Evolutionary conservation across 768 basidiomycete species (phyloP), one percentile per base, ranked within the genome.

Genomic region (Rhizopogon vesiculosus): DNA sequence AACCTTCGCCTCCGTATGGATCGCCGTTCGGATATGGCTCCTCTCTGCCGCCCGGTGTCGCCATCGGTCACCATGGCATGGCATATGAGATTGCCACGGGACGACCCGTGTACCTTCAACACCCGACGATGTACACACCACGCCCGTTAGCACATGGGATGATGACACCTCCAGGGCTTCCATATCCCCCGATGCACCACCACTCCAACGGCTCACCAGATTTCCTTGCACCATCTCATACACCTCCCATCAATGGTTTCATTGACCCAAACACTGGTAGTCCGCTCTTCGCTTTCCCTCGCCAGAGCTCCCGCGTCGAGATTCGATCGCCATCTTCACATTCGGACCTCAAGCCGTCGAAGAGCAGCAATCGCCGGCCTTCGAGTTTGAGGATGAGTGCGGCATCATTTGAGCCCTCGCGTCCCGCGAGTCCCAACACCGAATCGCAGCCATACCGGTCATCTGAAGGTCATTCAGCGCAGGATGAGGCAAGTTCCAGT

Each of bases 71-170:
- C 53, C 85, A 88, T 57, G 91, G 91, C 33, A 78, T 90, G 73
- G 77, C 89, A n/a, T 92, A 86, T 65, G 91, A 93, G 68, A 66
- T 91, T 51, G 84, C 89, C 13, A 91, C 89, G 5, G 91, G 91
- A 41, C 89, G 88, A 40, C 82, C 89, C 10, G 85, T 93, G 35
- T 87, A 86, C 62, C 75, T 92, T 29, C 80, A 84, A 58, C 75
- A 79, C 12, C 79, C 83, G 18, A 75, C 78, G 29, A 78, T 87
- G 74, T 87, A 82, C 64, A 84, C 83, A 48, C 84, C 85, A 50
- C 84, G 82, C n/a, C 85, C 87, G 15, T 64, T 84, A 54, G 77
- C 86, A 61, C 82, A 80, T 56, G 72, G 78, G 13, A 80, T 82
- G 67, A 74, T 79, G 65, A 69, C 74, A 39, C 76, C 79, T 33